phyloP scores from a whole-genome alignment of 768 basidiomycete species.

The Naganishia vaughanmartiniae region DNA sequence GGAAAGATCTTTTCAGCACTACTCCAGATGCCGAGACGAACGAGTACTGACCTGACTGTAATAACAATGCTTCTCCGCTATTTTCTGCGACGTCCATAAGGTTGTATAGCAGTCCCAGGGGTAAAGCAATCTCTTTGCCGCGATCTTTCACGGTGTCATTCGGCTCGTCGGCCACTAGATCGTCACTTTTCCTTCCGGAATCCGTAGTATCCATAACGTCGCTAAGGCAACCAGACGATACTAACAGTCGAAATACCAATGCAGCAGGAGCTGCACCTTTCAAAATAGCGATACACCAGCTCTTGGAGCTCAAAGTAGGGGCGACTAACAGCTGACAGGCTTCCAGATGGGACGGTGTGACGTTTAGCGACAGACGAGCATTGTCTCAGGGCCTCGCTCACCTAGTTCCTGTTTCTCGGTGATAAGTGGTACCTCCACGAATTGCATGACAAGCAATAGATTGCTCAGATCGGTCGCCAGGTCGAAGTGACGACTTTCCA shows the following conservation, averaged over 20 bases:
- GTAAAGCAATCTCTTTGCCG: not conserved
- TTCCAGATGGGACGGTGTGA: not conserved
- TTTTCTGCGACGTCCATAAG: conserved; percentile 13
- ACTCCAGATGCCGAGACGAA: not conserved
- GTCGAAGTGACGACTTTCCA: not conserved
- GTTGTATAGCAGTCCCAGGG: conserved; percentile 12
- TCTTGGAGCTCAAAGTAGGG: conserved; percentile 7
- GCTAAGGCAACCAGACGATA: not conserved
- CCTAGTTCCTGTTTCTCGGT: conserved; percentile 6
- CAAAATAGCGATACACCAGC: conserved; percentile 4
- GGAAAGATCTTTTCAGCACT: too few species aligned
- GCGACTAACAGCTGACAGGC: conserved; percentile 2
- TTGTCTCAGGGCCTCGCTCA: not conserved
- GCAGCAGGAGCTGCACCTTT: conserved; percentile 1
- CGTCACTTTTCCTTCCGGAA: conserved; percentile 3
- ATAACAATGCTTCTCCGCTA: not conserved
- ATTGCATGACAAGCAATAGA: conserved; percentile 14
- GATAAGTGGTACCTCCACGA: not conserved
- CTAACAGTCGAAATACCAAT: conserved; percentile 2
- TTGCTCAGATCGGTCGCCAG: conserved; percentile 9
- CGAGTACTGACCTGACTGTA: conserved; percentile 5
- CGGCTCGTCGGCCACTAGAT: not conserved
- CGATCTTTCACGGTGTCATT: not conserved
- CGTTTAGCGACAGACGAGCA: not conserved
- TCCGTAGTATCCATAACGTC: not conserved